Percentiles rank a stretch among this genome's conserved stretches.
Evolutionary conservation across 352 stramenopile species (phyloP).

Genomic region (Plasmopara muralis): DNA sequence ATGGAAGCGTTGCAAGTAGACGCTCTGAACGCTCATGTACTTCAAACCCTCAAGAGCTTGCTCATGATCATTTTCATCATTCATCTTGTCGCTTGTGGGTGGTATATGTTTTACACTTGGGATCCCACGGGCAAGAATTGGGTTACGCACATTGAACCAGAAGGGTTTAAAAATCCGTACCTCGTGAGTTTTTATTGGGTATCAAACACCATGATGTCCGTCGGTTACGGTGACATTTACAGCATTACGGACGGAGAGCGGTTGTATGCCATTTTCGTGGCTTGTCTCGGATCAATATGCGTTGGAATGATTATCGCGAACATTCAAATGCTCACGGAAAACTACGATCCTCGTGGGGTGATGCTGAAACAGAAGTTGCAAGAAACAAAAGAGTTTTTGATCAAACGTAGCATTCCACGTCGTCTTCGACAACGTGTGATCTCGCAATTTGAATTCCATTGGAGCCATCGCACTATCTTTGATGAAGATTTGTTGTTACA

Average conservation of each 20-base stretch:
- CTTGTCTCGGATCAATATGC: conserved; percentile 76
- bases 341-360: conserved; percentile 77
- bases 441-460: conserved; percentile 80
- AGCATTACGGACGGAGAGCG: conserved; percentile 72
- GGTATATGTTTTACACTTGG: conserved; percentile 83
- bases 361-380: conserved; percentile 69
- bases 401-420: conserved; percentile 58
- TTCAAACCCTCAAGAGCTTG: conserved; percentile 66
- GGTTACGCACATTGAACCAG: conserved; percentile 44
- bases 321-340: conserved; percentile 89
- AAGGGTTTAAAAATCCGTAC: conserved; percentile 66
- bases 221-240: conserved; percentile 89
- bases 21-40: conserved; percentile 65
- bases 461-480: conserved; percentile 63
- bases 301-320: conserved; percentile 91
- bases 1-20: conserved; percentile 67
- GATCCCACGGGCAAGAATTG: conserved; percentile 60
- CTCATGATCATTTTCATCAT: conserved; percentile 74
- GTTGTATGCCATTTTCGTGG: conserved; percentile 80
- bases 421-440: conserved; percentile 60
- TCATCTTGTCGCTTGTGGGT: conserved; percentile 64
- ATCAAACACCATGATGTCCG: conserved; percentile 90
- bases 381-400: conserved; percentile 76
- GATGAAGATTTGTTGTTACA: conserved; percentile 59
- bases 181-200: conserved; percentile 90